Evolutionary conservation across 169 alveolate genomes (phyloP), one percentile per base, ranked within the genome.

Genomic region (Plasmodium billcollinsi): DNA sequence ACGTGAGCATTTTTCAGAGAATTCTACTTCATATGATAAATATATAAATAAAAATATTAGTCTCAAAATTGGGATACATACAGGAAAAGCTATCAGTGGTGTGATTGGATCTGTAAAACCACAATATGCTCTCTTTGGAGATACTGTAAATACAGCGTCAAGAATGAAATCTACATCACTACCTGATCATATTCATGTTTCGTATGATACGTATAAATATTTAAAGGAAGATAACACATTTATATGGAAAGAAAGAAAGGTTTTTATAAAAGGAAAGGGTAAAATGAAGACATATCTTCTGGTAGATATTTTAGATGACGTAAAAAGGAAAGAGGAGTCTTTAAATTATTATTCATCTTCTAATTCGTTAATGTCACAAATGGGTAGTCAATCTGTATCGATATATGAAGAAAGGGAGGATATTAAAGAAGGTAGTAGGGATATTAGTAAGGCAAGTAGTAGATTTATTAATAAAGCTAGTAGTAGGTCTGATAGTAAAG

Each of bases 71-170:
- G 99, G 99, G 18, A 97, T 98, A 66, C 98, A 98, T 90, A 96
- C 98, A 67, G 99, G 99, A 24, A 95, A 96, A 26, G 99, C 98
- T 0, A 97, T 98, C 67, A 97, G 99, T 1, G 99, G 99, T 3
- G 99, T 98, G 47, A 98, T 98, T 14, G 99, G 99, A n/a, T 97
- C 98, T 33, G 98, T 96, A 74, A 98, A 98, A 88, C 99, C 99
- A 6, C 98, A 98, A 91, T 98, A 97, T 93, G 97, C 99, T 18
- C 95, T 98, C 43, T 97, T 98, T 80, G 99, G 99, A 9, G 99
- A 98, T 92, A 98, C 99, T 15, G 99, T 98, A n/a, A 98, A 98
- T 89, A 98, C 99, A 11, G 98, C 99, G 15, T 94, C 98, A 24
- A 95, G 99, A 90, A 97, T 98, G 97, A 92, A 94, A 43, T 88